phyloP scores from a whole-genome alignment of 306 rosid species.

The Rosa multiflora region DNA sequence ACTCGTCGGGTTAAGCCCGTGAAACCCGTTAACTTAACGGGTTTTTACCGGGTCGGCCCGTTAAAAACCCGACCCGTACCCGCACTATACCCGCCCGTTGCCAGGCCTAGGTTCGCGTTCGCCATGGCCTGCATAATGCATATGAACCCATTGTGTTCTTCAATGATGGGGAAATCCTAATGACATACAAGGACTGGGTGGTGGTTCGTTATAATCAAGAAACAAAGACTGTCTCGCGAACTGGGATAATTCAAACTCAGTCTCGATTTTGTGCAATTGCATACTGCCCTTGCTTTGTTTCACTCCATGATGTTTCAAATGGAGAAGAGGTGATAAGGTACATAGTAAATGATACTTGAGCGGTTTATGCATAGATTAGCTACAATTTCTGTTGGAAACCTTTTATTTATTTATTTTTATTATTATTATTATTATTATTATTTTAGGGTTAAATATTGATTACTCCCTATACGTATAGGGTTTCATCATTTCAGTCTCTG shows the following conservation, averaged over 20 bases:
- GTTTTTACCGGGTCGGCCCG: too few species aligned
- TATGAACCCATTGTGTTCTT: constrained; percentile 7
- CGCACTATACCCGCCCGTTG: too few species aligned
- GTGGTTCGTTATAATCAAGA: not conserved
- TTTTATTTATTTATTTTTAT: too few species aligned
- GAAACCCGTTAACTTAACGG: too few species aligned
- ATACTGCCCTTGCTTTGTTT: constrained; percentile 6
- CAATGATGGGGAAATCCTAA: constrained; percentile 13
- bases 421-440: too few species aligned
- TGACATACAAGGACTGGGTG: not conserved
- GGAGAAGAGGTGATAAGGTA: constrained; percentile 8
- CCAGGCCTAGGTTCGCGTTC: too few species aligned
- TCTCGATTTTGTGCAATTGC: not conserved
- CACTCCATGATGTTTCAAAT: not conserved
- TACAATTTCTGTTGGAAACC: too few species aligned
- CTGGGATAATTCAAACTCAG: not conserved
- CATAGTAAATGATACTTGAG: not conserved
- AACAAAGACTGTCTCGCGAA: not conserved
- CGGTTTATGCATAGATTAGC: not conserved
- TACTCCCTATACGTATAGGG: too few species aligned
- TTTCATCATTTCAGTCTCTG: too few species aligned
- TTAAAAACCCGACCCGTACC: too few species aligned
- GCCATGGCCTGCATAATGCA: not conserved
- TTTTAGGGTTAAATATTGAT: too few species aligned
- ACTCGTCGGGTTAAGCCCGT: too few species aligned